phyloP scores from a whole-genome alignment of 208 protist genomes.

The Acanthamoeba lenticulata region DNA sequence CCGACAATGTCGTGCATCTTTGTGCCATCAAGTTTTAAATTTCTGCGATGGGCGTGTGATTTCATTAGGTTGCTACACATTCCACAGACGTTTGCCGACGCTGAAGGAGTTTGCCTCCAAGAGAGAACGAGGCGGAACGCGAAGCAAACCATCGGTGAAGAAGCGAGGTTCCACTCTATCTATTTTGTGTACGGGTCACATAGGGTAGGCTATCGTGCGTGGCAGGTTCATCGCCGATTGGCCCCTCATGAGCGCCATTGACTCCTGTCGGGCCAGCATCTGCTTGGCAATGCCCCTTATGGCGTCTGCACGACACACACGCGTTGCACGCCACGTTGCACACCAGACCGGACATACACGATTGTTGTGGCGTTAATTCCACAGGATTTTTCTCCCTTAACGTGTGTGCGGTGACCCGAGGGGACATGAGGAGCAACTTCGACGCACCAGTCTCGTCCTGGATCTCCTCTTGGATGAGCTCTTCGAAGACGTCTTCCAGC shows the following conservation, averaged over 20 bases:
- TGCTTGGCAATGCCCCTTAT: not conserved
- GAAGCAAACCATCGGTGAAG: no score
- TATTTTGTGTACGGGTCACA: not conserved
- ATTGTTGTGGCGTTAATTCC: not conserved
- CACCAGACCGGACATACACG: not conserved
- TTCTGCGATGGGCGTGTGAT: no score
- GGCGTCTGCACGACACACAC: not conserved
- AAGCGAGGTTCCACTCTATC: not conserved
- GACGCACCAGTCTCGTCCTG: not conserved
- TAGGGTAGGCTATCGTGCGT: not conserved
- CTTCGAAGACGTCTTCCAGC: slow-evolving; percentile 83
- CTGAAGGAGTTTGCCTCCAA: no score
- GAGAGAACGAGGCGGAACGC: not conserved
- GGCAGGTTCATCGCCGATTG: slow-evolving; percentile 9
- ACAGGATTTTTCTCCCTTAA: no score
- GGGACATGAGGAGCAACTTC: not conserved
- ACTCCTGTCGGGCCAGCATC: slow-evolving; percentile 17
- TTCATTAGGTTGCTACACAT: no score
- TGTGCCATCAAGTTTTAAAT: no score
- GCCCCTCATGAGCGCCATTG: not conserved
- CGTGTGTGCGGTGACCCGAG: no score
- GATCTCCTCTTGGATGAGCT: slow-evolving; percentile 76
- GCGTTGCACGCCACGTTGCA: not conserved
- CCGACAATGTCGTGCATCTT: no score
- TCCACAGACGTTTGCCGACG: no score